Conservation (phyloP, 2,329 filamentous ascomycete species). For the Beauveria pseudobassiana region DNA sequence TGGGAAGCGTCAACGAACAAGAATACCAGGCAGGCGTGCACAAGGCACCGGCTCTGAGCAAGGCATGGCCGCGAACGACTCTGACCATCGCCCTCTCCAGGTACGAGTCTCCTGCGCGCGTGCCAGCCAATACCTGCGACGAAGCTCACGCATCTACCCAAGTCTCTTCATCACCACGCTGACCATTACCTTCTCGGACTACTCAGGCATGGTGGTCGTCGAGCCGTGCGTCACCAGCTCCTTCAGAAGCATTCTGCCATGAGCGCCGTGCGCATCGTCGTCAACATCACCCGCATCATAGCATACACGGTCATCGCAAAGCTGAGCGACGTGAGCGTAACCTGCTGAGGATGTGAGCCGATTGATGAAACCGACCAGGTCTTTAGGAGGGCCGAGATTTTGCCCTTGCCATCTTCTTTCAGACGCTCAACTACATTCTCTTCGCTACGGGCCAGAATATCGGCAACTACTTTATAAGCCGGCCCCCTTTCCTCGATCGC, state of each 20-base stretch:
- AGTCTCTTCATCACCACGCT: conserved; percentile 26
- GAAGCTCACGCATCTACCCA: neutral
- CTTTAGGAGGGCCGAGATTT: too few species aligned
- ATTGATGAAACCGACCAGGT: too few species aligned
- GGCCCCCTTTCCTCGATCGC: too few species aligned
- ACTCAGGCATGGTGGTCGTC: conserved; percentile 25
- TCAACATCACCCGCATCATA: conserved; percentile 40
- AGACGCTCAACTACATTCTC: too few species aligned
- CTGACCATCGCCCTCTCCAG: neutral
- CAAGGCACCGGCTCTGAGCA: neutral
- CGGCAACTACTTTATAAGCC: conserved; percentile 40
- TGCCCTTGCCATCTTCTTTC: too few species aligned
- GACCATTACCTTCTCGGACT: conserved; percentile 23
- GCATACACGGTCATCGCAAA: conserved; percentile 54
- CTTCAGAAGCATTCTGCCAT: conserved; percentile 42
- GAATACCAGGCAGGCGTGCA: neutral
- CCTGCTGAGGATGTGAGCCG: too few species aligned
- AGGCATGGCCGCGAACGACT: neutral
- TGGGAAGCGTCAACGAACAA: neutral
- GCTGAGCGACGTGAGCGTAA: conserved; percentile 37
- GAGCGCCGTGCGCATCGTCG: conserved; percentile 39
- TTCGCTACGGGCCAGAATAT: conserved; percentile 36
- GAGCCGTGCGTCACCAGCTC: conserved; percentile 26
- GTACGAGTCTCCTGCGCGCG: neutral
- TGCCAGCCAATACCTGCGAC: neutral